Percentiles rank a stretch among this genome's conserved stretches.
These are phyloP conservation scores for Xerocomus minutiporus DNA, from an alignment of 1,284 basidiomycete species.

Conservation along the genomic window DNA sequence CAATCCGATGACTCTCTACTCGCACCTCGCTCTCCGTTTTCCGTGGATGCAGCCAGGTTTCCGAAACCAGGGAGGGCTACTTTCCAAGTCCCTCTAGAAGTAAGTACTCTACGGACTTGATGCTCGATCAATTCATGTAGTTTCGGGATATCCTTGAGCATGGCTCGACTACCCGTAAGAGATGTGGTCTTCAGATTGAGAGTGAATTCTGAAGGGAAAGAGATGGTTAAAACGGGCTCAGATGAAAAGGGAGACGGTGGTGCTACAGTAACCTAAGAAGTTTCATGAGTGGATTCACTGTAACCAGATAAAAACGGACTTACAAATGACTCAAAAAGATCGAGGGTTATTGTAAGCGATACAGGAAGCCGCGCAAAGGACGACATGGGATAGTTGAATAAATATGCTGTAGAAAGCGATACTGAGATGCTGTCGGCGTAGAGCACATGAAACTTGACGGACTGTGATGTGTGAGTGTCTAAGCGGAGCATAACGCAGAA, in stretches of 20 bases:
- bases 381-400: slow-evolving; percentile 77
- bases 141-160: slow-evolving; percentile 79
- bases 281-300: slow-evolving; percentile 4
- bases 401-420: slow-evolving; percentile 74
- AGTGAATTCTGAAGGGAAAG: slow-evolving; percentile 60
- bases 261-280: slow-evolving; percentile 43
- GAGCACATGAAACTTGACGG: slow-evolving; percentile 49
- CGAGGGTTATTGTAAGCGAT: slow-evolving; percentile 71
- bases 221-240: slow-evolving; percentile 54
- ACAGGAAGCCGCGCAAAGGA: slow-evolving; percentile 78
- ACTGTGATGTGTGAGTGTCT: slow-evolving; percentile 35
- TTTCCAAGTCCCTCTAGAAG: slow-evolving; percentile 63
- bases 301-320: slow-evolving; percentile 24
- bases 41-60: slow-evolving; percentile 41
- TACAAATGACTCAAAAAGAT: slow-evolving; percentile 69
- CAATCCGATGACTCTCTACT: slow-evolving; percentile 3
- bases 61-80: slow-evolving; percentile 63
- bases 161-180: slow-evolving; percentile 77
- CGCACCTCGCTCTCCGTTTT: slow-evolving; percentile 31
- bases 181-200: slow-evolving; percentile 72
- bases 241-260: slow-evolving; percentile 47
- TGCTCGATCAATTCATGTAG: slow-evolving; percentile 76
- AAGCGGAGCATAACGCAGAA: neutral
- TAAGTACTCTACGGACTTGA: slow-evolving; percentile 59
- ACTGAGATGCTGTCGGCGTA: slow-evolving; percentile 71